Conservation (phyloP, 1,284 basidiomycete species). For the Sanghuangporus baumii region DNA sequence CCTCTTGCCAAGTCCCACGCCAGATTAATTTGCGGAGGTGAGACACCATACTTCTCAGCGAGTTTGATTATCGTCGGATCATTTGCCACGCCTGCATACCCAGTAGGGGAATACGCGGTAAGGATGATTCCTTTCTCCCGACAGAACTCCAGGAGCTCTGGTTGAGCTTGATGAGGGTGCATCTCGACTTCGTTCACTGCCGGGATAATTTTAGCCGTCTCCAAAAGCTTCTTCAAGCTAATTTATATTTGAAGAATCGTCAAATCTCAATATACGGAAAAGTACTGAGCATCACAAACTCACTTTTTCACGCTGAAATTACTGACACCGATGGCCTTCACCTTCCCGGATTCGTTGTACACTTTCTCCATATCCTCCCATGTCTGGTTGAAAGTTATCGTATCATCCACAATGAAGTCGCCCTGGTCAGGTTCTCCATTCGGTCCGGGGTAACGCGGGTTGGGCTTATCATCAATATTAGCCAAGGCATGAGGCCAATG, state of each 20-base stretch:
- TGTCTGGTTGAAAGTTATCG: conserved; percentile 39
- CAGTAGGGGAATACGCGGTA: conserved; percentile 38
- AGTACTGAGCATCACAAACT: background rate
- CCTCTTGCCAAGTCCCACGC: conserved; percentile 24
- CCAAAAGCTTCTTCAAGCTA: conserved; percentile 25
- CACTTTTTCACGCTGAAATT: conserved; percentile 17
- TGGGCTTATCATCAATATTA: conserved; percentile 16
- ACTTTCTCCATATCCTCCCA: conserved; percentile 49
- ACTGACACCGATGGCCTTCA: conserved; percentile 39
- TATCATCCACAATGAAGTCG: conserved; percentile 30
- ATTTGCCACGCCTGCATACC: conserved; percentile 16
- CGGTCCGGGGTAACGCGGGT: conserved; percentile 10
- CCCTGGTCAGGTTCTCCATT: conserved; percentile 23
- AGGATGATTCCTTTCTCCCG: conserved; percentile 34
- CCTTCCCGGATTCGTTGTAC: conserved; percentile 33
- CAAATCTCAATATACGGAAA: too few relatives aligned
- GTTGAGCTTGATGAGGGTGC: conserved; percentile 33
- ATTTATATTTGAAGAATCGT: background rate
- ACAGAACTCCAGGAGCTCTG: conserved; percentile 33
- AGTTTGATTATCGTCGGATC: conserved; percentile 20
- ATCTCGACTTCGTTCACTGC: conserved; percentile 43
- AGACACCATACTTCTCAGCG: conserved; percentile 21
- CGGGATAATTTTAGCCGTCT: conserved; percentile 33
- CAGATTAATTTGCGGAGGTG: conserved; percentile 21
- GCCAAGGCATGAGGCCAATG: conserved; percentile 21